These are phyloP conservation scores for Stagonosporopsis tanaceti DNA, from an alignment of 2,329 filamentous ascomycete species.

Conservation along the genomic window DNA sequence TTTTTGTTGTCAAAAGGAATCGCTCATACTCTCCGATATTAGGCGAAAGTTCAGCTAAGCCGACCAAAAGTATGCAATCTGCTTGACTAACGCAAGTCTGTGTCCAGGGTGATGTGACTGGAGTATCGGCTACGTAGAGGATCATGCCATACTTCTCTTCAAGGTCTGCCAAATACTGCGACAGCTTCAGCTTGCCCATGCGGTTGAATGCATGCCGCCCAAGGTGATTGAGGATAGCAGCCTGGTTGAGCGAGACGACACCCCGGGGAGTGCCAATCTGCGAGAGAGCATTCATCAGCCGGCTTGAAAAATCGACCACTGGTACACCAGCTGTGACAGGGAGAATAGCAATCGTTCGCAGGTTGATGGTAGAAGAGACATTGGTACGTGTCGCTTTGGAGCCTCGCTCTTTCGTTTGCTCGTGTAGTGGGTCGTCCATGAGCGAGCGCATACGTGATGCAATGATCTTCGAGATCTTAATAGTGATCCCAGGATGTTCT, in stretches of 20 bases:
- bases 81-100: conserved; percentile 97
- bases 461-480: conserved; percentile 99
- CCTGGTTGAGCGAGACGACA: conserved; percentile 90
- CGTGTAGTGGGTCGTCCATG: conserved; percentile 79
- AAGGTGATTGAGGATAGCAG: conserved; percentile 91
- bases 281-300: conserved; percentile 83
- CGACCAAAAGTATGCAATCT: conserved; percentile 93
- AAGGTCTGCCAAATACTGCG: conserved; percentile 93
- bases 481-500: conserved; percentile 97
- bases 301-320: conserved; percentile 92
- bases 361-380: conserved; percentile 85
- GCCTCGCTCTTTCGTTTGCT: conserved; percentile 69
- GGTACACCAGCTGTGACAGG: conserved; percentile 92
- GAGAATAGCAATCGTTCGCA: conserved; percentile 90
- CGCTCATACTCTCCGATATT: conserved; percentile 95
- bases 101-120: conserved; percentile 96
- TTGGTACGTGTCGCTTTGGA: conserved; percentile 66
- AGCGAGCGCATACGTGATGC: conserved; percentile 91
- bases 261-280: conserved; percentile 91
- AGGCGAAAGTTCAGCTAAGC: conserved; percentile 86
- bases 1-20: conserved; percentile 96
- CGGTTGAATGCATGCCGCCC: conserved; percentile 95
- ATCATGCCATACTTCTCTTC: conserved; percentile 98
- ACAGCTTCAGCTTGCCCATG: conserved; percentile 95
- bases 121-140: conserved; percentile 95